phyloP scores from a whole-genome alignment of 2,329 filamentous ascomycete genomes.

The Botryotinia narcissicola region DNA sequence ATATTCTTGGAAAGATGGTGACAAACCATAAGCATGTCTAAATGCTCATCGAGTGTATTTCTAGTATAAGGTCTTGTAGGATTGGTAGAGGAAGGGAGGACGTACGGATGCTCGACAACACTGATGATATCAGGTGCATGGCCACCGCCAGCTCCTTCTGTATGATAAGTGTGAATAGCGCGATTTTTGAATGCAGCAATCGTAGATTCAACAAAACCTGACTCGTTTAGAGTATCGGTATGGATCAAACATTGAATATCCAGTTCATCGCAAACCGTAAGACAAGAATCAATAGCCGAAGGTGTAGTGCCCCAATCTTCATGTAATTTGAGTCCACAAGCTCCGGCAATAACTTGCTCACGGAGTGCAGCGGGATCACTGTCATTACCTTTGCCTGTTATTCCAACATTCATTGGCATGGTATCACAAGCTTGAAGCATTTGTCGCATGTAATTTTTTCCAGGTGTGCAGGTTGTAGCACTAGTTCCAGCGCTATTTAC shows the following conservation, averaged over 20 bases:
- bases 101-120: conserved; percentile 84
- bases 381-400: conserved; percentile 94
- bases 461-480: conserved; percentile 91
- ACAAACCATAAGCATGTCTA: conserved; percentile 98
- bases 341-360: conserved; percentile 80
- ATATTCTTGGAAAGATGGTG: conserved; percentile 92
- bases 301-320: conserved; percentile 96
- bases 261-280: conserved; percentile 81
- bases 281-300: conserved; percentile 84
- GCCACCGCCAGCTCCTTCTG: conserved; percentile 89
- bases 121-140: conserved; percentile 96
- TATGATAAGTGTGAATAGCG: conserved; percentile 95
- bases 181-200: conserved; percentile 80
- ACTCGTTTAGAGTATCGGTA: conserved; percentile 94
- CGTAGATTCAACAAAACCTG: conserved; percentile 93
- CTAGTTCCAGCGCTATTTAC: conserved; percentile 71
- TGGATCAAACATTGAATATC: conserved; percentile 94
- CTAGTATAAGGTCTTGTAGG: conserved; percentile 86
- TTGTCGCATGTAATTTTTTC: conserved; percentile 74
- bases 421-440: conserved; percentile 87
- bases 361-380: conserved; percentile 65
- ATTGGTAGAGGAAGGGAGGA: conserved; percentile 87
- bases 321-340: conserved; percentile 88
- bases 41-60: conserved; percentile 93
- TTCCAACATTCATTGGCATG: conserved; percentile 82